Evolutionary conservation across 2,329 filamentous ascomycete genomes (phyloP), one percentile per base, ranked within the genome.

Genomic region (Endoconidiophora polonica): DNA sequence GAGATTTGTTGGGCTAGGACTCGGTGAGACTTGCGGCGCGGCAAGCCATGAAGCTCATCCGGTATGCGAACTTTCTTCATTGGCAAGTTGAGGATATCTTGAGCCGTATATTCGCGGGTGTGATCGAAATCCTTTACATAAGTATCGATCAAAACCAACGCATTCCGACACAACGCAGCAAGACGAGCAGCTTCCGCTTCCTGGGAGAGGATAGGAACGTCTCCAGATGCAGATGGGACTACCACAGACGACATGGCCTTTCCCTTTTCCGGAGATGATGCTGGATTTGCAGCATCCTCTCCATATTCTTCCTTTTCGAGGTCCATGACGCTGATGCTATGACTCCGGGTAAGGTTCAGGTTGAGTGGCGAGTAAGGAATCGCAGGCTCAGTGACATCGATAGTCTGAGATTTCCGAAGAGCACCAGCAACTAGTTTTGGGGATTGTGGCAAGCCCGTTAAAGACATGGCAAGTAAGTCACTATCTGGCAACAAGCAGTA

Each of bases 81-180:
- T 0, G 63, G 64, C 18, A 66, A 56, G 4, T 56, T 55, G 42
- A 64, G 55, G 44, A 66, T 65, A 52, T 65, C 64, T 26, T 63
- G 62, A 12, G 58, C 57, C 5, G 62, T 64, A 50, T 61, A 63
- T 6, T 60, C 50, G 36, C 56, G 52, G 4, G 29, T 38, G 58
- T 58, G 60, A 16, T 60, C 54, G 46, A 66, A 61, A 43, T 48
- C 49, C 0, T 60, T 57, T 26, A 63, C 54, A 39, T 56, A 29
- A 22, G 52, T 46, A n/a, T 56, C 52, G 3, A 66, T 57, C 1
- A 58, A 55, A 23, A 59, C 55, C 12, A 65, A 58, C 12, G 59
- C 57, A 22, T 56, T 49, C 20, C 45, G 29, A 49, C 16, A 24
- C 9, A 24, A 33, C 14, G 45, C 4, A 40, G 45, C 33, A 10